Base-by-base conservation (phyloP, 2,329 filamentous ascomycete species). In the Tolypocladium amazonense region DNA sequence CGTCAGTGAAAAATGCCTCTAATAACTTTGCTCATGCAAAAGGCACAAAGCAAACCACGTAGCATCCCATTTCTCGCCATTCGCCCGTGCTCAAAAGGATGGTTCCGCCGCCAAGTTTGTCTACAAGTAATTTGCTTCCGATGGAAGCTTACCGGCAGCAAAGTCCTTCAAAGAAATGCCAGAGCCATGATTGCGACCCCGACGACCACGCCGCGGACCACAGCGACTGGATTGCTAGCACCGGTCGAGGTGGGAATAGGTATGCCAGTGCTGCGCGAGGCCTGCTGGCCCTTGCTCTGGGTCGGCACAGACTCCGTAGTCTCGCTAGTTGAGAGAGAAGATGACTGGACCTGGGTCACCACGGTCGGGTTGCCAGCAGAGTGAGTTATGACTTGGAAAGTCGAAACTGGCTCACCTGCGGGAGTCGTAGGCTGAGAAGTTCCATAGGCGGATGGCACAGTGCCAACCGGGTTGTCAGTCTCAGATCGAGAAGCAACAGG, bases 181-280 rank as follows among this genome's bases (percentile, higher is more conserved):
- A 66, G 60, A 47, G 67, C 62, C 56, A 73, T 59, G 63, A 64
- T 66, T 30, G 62, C 69, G 35, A 66, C 57, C 50, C 67, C 70
- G 38, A 72, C 57, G 45, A 63, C 59, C 4, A 65, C 64, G n/a
- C 62, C 64, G 7, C 67, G 63, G 56, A 64, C 54, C 52, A 56
- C 61, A 55, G 63, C 60, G 58, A 65, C 62, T 41, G 64, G 62
- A n/a, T 63, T 61, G 37, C 66, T 70, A 30, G 68, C 72, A n/a
- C 68, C 71, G 14, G 70, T 72, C 33, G 71, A 65, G 35, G 69
- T 67, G 9, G 67, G 57, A 8, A 57, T 30, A 30, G 56, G 50
- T 25, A 65, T 61, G 50, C 61, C 62, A 60, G 65, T 64, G 37
- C 54, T 60, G 52, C 53, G 56, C 58, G 63, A 58, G 14, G 61